Percentiles rank a stretch among this genome's conserved stretches.
phyloP scores from a whole-genome alignment of 1,139 yeast species.

The Candida glucosophila region DNA sequence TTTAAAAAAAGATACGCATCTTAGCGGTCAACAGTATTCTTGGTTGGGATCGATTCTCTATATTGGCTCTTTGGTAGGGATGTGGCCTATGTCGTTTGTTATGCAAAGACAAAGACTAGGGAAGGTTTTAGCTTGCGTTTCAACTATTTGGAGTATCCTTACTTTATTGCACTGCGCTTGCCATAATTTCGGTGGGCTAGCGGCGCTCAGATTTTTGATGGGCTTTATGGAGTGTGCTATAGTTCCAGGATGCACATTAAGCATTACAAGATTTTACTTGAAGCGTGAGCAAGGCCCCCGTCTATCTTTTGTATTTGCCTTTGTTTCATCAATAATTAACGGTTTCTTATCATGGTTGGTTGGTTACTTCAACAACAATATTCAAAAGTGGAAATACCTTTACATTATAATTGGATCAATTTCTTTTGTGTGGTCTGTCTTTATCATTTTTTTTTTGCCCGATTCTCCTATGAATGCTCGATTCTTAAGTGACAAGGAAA shows the following conservation, averaged over 20 bases:
- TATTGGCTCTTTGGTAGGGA: conserved; percentile 38
- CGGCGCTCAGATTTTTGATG: conserved; percentile 27
- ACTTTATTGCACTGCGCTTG: conserved; percentile 19
- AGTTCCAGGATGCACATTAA: conserved; percentile 30
- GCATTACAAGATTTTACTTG: conserved; percentile 16
- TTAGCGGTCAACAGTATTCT: conserved; percentile 33
- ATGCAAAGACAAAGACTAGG: conserved; percentile 18
- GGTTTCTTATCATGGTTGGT: conserved; percentile 24
- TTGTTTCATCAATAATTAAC: conserved; percentile 23
- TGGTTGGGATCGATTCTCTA: conserved; percentile 41
- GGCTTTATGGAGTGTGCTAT: conserved; percentile 27
- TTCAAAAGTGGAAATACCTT: conserved; percentile 19
- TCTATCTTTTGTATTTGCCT: conserved; percentile 22
- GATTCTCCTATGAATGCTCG: conserved; percentile 34
- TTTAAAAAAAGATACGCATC: conserved; percentile 25
- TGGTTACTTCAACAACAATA: conserved; percentile 17
- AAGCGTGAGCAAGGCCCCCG: conserved; percentile 20
- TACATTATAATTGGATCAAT: conserved; percentile 41
- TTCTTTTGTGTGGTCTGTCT: conserved; percentile 16
- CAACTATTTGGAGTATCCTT: conserved; percentile 18
- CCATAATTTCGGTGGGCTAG: conserved; percentile 20
- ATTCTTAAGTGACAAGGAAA: conserved; percentile 31
- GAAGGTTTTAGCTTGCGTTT: conserved; percentile 19
- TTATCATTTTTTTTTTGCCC: conserved; percentile 22
- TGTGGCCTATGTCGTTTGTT: conserved; percentile 27